A percentile compares a stretch with the other conserved stretches of the same genome.
These are phyloP conservation scores for Geotrichum cucujoidarum DNA, from an alignment of 1,139 yeast species.

Conservation along the genomic window DNA sequence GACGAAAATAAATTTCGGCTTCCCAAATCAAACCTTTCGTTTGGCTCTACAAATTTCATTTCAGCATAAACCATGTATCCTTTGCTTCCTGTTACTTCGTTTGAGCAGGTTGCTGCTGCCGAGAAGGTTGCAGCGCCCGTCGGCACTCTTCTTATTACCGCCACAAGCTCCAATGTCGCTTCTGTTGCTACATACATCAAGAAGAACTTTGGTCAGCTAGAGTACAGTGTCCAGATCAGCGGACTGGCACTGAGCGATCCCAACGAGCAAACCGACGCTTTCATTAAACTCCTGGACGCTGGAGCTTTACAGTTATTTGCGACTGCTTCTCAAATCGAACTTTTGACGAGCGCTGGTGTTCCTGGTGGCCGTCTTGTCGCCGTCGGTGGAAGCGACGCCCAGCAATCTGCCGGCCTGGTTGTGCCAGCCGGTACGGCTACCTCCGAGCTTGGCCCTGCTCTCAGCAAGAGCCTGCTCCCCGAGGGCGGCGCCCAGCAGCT, in stretches of 20 bases:
- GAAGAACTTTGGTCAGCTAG: slow-evolving; percentile 34
- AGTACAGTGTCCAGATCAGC: slow-evolving; percentile 39
- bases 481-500: slow-evolving; percentile 46
- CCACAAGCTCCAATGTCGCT: slow-evolving; percentile 37
- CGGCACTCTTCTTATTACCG: slow-evolving; percentile 42
- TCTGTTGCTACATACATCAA: slow-evolving; percentile 23
- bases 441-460: slow-evolving; percentile 20
- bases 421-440: slow-evolving; percentile 26
- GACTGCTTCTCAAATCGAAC: slow-evolving; percentile 35
- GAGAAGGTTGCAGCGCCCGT: slow-evolving; percentile 32
- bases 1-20: neutral
- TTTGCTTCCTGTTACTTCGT: slow-evolving; percentile 41
- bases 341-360: slow-evolving; percentile 48
- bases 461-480: slow-evolving; percentile 27
- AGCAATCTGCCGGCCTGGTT: slow-evolving; percentile 24
- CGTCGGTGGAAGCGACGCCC: slow-evolving; percentile 27
- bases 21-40: no score
- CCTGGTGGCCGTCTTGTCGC: slow-evolving; percentile 56
- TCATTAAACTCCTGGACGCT: slow-evolving; percentile 56
- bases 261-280: slow-evolving; percentile 39
- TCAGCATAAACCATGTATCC: slow-evolving; percentile 37
- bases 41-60: neutral
- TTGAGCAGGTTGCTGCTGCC: slow-evolving; percentile 25
- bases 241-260: slow-evolving; percentile 32
- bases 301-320: slow-evolving; percentile 59